Percentiles rank a stretch among this genome's conserved stretches.
phyloP scores from a whole-genome alignment of 306 rosid genomes.

The Lathyrus tuberosus region DNA sequence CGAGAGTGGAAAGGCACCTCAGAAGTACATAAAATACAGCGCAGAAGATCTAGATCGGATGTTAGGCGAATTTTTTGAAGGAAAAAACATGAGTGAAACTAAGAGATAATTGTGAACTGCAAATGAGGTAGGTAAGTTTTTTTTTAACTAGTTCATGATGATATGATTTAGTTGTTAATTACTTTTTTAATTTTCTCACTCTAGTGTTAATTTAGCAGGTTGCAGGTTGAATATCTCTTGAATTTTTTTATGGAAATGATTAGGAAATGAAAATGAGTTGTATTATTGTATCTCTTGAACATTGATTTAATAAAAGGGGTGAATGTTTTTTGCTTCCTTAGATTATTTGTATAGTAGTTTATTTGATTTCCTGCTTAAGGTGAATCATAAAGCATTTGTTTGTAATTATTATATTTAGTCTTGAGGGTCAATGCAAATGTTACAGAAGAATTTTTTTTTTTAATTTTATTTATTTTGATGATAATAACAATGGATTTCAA shows the following conservation, averaged over 20 bases:
- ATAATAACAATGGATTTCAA: constrained; percentile 4
- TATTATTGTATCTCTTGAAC: constrained; percentile 8
- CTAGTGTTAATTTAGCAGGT: too few species aligned
- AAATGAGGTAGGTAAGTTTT: too few species aligned
- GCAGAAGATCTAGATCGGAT: constrained; percentile 94
- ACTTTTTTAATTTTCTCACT: too few species aligned
- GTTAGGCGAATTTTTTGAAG: constrained; percentile 96
- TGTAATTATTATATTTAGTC: constrained; percentile 30
- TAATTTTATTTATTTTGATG: too few species aligned
- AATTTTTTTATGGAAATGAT: too few species aligned
- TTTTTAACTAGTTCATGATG: too few species aligned
- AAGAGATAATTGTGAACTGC: constrained; percentile 48
- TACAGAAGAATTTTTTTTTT: not conserved
- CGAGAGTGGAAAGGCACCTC: constrained; percentile 88
- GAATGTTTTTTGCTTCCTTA: constrained; percentile 19
- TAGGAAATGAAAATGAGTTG: constrained; percentile 13
- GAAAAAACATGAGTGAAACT: constrained; percentile 73
- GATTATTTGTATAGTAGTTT: constrained; percentile 42
- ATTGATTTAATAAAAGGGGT: constrained; percentile 32
- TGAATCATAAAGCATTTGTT: constrained; percentile 21
- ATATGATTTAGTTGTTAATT: too few species aligned
- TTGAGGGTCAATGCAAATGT: constrained; percentile 1
- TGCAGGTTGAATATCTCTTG: too few species aligned
- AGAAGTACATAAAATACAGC: constrained; percentile 72
- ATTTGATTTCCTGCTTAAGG: constrained; percentile 20